Conservation (phyloP, 495 filamentous ascomycete species). For the Bacidia rubella region DNA sequence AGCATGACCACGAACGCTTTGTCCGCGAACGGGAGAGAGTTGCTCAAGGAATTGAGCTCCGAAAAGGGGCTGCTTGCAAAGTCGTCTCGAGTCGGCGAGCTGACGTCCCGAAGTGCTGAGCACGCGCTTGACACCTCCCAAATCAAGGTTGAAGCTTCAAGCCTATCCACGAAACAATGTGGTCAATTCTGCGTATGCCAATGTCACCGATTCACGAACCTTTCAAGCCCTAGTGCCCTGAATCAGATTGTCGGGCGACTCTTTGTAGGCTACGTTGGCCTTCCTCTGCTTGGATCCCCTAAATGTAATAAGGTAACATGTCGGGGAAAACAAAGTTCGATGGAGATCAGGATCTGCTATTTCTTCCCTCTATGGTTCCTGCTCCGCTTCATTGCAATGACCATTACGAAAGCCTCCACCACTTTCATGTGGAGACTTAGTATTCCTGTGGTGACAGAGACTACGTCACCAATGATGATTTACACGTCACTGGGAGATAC, state of each 20-base stretch:
- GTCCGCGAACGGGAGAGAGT: too few species aligned
- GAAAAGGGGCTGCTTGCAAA: not conserved
- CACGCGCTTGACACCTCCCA: not conserved
- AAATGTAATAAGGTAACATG: conserved; percentile 4
- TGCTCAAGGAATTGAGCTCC: too few species aligned
- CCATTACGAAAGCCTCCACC: conserved; percentile 5
- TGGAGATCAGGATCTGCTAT: conserved; percentile 2
- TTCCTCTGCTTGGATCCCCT: not conserved
- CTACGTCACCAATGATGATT: not conserved
- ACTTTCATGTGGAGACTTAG: conserved; percentile 7
- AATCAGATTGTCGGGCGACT: conserved; percentile 5
- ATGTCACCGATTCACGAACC: conserved; percentile 3
- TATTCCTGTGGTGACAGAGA: not conserved
- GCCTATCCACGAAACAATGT: not conserved
- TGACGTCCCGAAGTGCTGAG: not conserved
- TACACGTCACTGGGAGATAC: conserved; percentile 1
- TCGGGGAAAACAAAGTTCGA: not conserved
- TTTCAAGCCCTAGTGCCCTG: conserved; percentile 1
- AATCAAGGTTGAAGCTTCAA: conserved; percentile 4
- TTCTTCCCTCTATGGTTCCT: conserved; percentile 9
- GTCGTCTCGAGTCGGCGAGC: not conserved
- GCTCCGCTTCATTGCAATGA: conserved; percentile 3
- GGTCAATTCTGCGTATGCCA: conserved; percentile 5
- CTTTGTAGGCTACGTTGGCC: conserved; percentile 7
- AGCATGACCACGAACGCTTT: too few species aligned